Evolutionary conservation across 2,329 filamentous ascomycete genomes (phyloP).

Genomic region (Thelonectria blattea): DNA sequence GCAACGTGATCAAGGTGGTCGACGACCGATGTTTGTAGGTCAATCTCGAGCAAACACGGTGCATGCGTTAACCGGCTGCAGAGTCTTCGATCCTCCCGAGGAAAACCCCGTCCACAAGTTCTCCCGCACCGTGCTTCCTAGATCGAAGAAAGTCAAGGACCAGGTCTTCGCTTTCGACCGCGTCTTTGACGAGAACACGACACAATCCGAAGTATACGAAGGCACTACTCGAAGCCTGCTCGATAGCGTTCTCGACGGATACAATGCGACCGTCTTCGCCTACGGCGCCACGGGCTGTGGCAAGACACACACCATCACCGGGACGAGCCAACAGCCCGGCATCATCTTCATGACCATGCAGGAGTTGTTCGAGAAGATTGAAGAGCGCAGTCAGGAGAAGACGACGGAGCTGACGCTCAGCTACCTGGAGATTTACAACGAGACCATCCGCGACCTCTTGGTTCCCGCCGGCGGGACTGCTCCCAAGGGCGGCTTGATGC

Average conservation of each 20-base stretch:
- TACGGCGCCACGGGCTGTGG: slow-evolving; percentile 98
- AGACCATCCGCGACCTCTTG: slow-evolving; percentile 94
- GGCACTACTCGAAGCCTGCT: slow-evolving; percentile 87
- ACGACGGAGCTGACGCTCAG: slow-evolving; percentile 89
- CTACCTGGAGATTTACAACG: slow-evolving; percentile 98
- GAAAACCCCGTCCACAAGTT: slow-evolving; percentile 92
- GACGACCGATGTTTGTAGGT: slow-evolving; percentile 94
- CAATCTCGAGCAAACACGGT: slow-evolving; percentile 28
- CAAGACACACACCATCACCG: slow-evolving; percentile 97
- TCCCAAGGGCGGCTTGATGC: slow-evolving; percentile 69
- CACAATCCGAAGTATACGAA: slow-evolving; percentile 94
- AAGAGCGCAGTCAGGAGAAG: slow-evolving; percentile 85
- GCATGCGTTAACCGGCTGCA: slow-evolving; percentile 45
- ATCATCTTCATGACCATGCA: slow-evolving; percentile 99
- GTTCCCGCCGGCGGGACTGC: slow-evolving; percentile 73
- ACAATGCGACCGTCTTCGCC: slow-evolving; percentile 98
- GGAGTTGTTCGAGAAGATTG: slow-evolving; percentile 94
- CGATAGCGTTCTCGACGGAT: slow-evolving; percentile 94
- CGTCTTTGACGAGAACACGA: slow-evolving; percentile 94
- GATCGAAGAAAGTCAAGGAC: slow-evolving; percentile 93
- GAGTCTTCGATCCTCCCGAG: slow-evolving; percentile 96
- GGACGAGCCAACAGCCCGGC: slow-evolving; percentile 88
- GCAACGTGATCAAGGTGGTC: slow-evolving; percentile 92
- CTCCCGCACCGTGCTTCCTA: slow-evolving; percentile 77
- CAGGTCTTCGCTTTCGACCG: slow-evolving; percentile 97